Percentiles rank a stretch among this genome's conserved stretches.
Evolutionary conservation across 2,329 filamentous ascomycete species (phyloP).

Genomic region (Rutstroemia sp.): DNA sequence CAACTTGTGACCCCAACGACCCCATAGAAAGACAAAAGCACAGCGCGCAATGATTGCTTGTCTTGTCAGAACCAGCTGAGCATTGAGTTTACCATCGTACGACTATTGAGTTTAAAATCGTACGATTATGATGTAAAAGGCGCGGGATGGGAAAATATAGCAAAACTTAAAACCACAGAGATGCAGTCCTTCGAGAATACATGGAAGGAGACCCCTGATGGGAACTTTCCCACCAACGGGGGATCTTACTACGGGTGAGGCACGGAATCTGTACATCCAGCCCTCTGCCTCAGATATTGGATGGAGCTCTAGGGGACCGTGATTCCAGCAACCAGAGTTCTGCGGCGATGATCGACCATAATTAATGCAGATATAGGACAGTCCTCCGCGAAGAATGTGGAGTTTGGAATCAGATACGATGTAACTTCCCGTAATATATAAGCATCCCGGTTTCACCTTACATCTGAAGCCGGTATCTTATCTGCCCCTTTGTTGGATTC

Average conservation of each 20-base stretch:
- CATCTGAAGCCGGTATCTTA: not conserved
- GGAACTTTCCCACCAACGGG: not conserved
- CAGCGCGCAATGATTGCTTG: too few species aligned
- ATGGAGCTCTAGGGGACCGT: not conserved
- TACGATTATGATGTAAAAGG: too few species aligned
- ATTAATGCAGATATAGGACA: not conserved
- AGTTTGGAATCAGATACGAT: not conserved
- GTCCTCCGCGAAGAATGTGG: not conserved
- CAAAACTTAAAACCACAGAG: not conserved
- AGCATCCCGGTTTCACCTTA: not conserved
- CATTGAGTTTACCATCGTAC: too few species aligned
- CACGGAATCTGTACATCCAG: not conserved
- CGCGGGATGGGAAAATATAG: not conserved
- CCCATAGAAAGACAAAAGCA: too few species aligned
- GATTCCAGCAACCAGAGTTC: not conserved
- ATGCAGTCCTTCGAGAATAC: not conserved
- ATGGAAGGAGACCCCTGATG: not conserved
- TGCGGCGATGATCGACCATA: not conserved
- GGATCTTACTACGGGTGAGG: not conserved
- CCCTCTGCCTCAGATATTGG: not conserved
- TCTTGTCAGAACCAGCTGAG: too few species aligned
- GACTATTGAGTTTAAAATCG: too few species aligned
- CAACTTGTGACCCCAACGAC: too few species aligned
- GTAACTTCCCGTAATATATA: not conserved
- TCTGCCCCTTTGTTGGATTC: not conserved